Evolutionary conservation across 2,329 filamentous ascomycete genomes (phyloP).

Genomic region (Trichocomaceae sp.): DNA sequence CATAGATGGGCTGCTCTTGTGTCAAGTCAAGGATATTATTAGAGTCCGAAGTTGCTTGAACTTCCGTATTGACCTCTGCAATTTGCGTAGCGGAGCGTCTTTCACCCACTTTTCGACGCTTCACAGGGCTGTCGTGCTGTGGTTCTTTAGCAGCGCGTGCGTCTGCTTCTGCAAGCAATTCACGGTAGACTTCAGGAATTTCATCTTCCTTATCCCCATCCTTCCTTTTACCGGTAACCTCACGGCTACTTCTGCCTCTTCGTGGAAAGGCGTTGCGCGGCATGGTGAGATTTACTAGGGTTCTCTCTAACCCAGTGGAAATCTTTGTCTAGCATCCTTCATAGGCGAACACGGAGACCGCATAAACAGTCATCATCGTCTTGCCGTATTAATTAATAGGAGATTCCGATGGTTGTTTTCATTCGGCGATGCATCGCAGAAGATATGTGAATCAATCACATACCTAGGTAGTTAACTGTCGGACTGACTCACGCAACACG

Average conservation of each 20-base stretch:
- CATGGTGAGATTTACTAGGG: constrained; percentile 6
- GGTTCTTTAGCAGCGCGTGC: constrained; percentile 24
- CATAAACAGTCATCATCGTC: background rate
- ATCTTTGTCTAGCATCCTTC: constrained; percentile 3
- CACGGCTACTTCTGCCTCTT: constrained; percentile 13
- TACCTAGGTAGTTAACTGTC: too few relatives aligned
- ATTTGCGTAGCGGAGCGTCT: constrained; percentile 19
- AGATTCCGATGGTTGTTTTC: background rate
- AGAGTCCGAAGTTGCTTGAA: background rate
- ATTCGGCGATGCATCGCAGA: background rate
- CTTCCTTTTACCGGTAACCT: constrained; percentile 11
- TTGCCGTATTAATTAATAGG: background rate
- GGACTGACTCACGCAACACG: background rate
- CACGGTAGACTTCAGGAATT: constrained; percentile 34
- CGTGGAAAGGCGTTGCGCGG: constrained; percentile 3
- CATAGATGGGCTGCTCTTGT: constrained; percentile 29
- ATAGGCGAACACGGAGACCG: background rate
- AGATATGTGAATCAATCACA: background rate
- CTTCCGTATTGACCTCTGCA: constrained; percentile 8
- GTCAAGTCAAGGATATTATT: constrained; percentile 11
- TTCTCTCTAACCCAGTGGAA: constrained; percentile 10
- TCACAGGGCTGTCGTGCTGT: constrained; percentile 25
- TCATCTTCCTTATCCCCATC: constrained; percentile 17
- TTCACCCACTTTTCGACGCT: constrained; percentile 34
- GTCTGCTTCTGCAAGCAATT: constrained; percentile 38